Percentiles rank a stretch among this genome's conserved stretches.
These are phyloP conservation scores for Usnea hakonensis DNA, from an alignment of 495 filamentous ascomycete genomes.

Conservation along the genomic window DNA sequence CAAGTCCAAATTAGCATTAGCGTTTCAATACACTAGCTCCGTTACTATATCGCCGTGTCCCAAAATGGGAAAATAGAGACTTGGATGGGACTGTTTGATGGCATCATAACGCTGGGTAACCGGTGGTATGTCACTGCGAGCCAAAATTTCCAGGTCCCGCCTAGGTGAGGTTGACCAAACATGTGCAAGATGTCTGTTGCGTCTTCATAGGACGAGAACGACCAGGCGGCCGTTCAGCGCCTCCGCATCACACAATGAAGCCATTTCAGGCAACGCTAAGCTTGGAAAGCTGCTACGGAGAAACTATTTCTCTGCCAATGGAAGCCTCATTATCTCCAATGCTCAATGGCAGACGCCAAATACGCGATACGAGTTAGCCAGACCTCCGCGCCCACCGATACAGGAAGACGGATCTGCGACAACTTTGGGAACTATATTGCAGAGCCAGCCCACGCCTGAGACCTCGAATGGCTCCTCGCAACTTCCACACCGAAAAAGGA, in stretches of 20 bases:
- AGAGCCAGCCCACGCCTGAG: neutral
- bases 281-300: slow-evolving; percentile 16
- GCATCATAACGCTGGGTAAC: neutral
- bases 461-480: slow-evolving; percentile 22
- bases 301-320: slow-evolving; percentile 27
- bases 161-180: neutral
- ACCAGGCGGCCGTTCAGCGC: slow-evolving; percentile 8
- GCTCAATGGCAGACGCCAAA: neutral
- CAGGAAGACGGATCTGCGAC: neutral
- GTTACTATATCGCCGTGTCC: neutral
- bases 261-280: slow-evolving; percentile 1
- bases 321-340: neutral
- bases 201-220: neutral
- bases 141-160: neutral
- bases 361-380: neutral
- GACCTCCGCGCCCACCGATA: neutral
- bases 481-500: slow-evolving; percentile 44
- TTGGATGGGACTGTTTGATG: no score
- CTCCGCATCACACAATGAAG: slow-evolving; percentile 5
- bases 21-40: slow-evolving; percentile 7
- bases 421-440: neutral
- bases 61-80: no score
- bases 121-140: slow-evolving; percentile 9
- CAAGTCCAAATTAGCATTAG: neutral
- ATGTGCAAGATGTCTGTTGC: slow-evolving; percentile 15